phyloP scores from a whole-genome alignment of 108 stramenopile genomes.

The Cyclotella sp. region DNA sequence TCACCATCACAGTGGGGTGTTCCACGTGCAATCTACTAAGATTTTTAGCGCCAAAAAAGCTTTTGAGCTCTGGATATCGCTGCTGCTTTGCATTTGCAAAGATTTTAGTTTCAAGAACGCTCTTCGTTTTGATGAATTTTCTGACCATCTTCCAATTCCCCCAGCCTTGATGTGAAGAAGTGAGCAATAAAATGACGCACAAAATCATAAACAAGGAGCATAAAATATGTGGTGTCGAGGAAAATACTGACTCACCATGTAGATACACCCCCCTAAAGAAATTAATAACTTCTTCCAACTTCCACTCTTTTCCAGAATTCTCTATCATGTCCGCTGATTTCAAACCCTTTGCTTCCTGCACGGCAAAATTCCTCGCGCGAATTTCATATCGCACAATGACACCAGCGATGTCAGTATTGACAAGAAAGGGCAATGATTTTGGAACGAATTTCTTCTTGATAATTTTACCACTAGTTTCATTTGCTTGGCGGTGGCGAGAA shows the following conservation, averaged over 20 bases:
- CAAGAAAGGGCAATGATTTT: slow-evolving; percentile 32
- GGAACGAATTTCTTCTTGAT: slow-evolving; percentile 22
- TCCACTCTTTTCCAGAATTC: slow-evolving; percentile 24
- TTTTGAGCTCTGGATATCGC: slow-evolving; percentile 19
- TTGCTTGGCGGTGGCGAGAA: background rate
- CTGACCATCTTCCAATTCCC: slow-evolving; percentile 31
- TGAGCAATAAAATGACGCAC: background rate
- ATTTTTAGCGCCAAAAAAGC: slow-evolving; percentile 17
- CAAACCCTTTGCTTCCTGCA: slow-evolving; percentile 3
- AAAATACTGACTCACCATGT: slow-evolving; percentile 15
- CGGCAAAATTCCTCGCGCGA: slow-evolving; percentile 27
- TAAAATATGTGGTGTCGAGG: background rate
- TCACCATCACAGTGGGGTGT: slow-evolving; percentile 1
- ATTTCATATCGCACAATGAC: slow-evolving; percentile 33
- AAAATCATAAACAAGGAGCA: background rate
- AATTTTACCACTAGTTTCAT: background rate
- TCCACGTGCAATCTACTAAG: slow-evolving; percentile 8
- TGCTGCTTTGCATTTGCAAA: slow-evolving; percentile 15
- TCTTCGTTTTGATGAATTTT: slow-evolving; percentile 21
- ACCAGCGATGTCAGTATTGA: slow-evolving; percentile 17
- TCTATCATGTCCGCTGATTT: background rate
- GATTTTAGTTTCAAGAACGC: background rate
- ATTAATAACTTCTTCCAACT: slow-evolving; percentile 35
- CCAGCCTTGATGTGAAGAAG: slow-evolving; percentile 26
- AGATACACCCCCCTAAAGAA: slow-evolving; percentile 42